Conservation (phyloP, 192 early-diverging fungal genomes). For the Entomortierella lignicola region DNA sequence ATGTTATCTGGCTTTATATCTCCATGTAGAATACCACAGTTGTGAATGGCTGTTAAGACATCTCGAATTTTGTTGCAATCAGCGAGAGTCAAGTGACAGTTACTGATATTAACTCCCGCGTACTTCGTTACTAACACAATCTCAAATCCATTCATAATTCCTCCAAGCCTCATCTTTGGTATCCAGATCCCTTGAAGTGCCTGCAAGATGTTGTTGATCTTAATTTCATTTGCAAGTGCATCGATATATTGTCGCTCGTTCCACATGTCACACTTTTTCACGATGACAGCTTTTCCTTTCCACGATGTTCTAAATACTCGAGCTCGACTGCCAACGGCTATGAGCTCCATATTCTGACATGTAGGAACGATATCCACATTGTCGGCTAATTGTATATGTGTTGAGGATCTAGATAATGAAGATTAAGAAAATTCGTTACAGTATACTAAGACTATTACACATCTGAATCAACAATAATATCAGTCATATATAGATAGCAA, state of each 20-base stretch:
- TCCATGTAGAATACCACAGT: constrained; percentile 32
- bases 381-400: neutral
- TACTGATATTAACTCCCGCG: constrained; percentile 4
- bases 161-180: constrained; percentile 9
- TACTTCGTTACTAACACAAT: constrained; percentile 16
- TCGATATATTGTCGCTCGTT: constrained; percentile 5
- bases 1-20: constrained; percentile 38
- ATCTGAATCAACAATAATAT: no score
- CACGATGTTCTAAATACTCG: constrained; percentile 4
- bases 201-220: constrained; percentile 13
- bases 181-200: constrained; percentile 16
- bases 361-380: neutral
- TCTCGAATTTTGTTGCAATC: constrained; percentile 16
- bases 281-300: constrained; percentile 5
- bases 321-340: neutral
- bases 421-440: neutral
- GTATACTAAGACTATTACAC: no score
- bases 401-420: neutral
- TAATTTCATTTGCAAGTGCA: constrained; percentile 19
- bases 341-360: constrained; percentile 11
- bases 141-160: constrained; percentile 18
- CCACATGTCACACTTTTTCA: constrained; percentile 24
- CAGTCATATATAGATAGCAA: no score
- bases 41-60: constrained; percentile 22
- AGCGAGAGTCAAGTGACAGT: constrained; percentile 2